phyloP scores from a whole-genome alignment of 2,329 filamentous ascomycete genomes.

The Colletotrichum navitas region DNA sequence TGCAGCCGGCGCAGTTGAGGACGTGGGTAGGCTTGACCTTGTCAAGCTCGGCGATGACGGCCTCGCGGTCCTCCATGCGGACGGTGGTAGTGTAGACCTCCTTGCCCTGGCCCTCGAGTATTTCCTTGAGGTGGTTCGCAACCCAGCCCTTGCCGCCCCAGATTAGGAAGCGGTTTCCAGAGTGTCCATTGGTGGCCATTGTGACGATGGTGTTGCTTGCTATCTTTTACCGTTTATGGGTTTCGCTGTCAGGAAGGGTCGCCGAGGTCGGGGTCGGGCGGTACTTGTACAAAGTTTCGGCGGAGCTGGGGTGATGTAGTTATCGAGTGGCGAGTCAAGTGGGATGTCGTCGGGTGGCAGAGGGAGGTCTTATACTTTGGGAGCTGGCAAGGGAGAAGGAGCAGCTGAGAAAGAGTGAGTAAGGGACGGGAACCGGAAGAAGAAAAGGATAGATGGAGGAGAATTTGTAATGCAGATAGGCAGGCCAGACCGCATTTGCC shows the following conservation, averaged over 20 bases:
- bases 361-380: conserved; percentile 28
- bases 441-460: conserved; percentile 22
- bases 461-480: conserved; percentile 37
- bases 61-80: conserved; percentile 74
- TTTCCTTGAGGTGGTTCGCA: conserved; percentile 69
- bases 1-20: conserved; percentile 75
- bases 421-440: conserved; percentile 16
- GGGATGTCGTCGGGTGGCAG: neutral
- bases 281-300: conserved; percentile 11
- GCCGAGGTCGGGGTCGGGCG: conserved; percentile 14
- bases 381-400: conserved; percentile 31
- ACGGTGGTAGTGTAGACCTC: conserved; percentile 71
- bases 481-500: neutral
- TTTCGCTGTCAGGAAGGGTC: conserved; percentile 23
- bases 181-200: conserved; percentile 49
- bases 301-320: conserved; percentile 23
- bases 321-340: conserved; percentile 6
- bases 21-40: conserved; percentile 74
- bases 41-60: conserved; percentile 68
- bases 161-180: conserved; percentile 66
- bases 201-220: conserved; percentile 24
- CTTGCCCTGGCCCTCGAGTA: conserved; percentile 71
- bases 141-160: conserved; percentile 76
- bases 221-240: neutral
- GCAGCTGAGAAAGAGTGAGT: neutral